Evolutionary conservation across 257 asterid genomes (phyloP).

Genomic region (Jacaranda mimosifolia): DNA sequence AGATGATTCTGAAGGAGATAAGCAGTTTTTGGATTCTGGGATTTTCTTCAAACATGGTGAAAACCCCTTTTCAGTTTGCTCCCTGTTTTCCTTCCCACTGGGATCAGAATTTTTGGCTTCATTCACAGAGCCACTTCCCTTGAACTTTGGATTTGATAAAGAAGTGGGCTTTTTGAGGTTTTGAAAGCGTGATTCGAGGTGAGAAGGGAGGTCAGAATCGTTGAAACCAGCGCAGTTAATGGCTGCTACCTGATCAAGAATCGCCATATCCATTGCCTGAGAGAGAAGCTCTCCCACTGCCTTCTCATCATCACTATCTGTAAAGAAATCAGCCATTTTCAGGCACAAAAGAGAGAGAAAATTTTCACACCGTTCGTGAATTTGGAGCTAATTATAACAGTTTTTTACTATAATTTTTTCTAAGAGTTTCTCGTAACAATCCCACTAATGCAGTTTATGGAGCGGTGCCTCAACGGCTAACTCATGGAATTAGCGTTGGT

Average conservation of each 20-base stretch:
- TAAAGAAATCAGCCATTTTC: constrained; percentile 71
- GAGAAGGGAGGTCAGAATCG: constrained; percentile 73
- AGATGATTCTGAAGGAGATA: constrained; percentile 39
- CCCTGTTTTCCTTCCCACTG: not conserved
- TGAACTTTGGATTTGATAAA: constrained; percentile 31
- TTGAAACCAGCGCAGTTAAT: constrained; percentile 80
- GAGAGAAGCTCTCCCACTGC: constrained; percentile 78
- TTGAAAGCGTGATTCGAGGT: constrained; percentile 77
- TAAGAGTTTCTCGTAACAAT: not conserved
- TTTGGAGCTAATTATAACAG: not conserved
- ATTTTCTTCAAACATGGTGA: constrained; percentile 40
- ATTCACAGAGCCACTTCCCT: constrained; percentile 15
- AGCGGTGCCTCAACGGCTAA: constrained; percentile 61
- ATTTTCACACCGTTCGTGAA: not conserved
- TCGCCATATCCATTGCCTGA: constrained; percentile 75
- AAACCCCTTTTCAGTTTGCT: constrained; percentile 17
- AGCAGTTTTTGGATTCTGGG: constrained; percentile 34
- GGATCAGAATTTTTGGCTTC: constrained; percentile 30
- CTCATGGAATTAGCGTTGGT: constrained; percentile 45
- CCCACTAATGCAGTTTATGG: constrained; percentile 2
- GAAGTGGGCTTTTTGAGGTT: constrained; percentile 69
- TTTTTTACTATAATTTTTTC: not conserved
- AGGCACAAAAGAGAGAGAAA: not conserved
- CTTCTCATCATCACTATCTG: constrained; percentile 87
- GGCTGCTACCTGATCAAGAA: constrained; percentile 83